A percentile compares a stretch with the other conserved stretches of the same genome.
Conservation (phyloP, 169 alveolate species). For the Plasmodium vivax region DNA sequence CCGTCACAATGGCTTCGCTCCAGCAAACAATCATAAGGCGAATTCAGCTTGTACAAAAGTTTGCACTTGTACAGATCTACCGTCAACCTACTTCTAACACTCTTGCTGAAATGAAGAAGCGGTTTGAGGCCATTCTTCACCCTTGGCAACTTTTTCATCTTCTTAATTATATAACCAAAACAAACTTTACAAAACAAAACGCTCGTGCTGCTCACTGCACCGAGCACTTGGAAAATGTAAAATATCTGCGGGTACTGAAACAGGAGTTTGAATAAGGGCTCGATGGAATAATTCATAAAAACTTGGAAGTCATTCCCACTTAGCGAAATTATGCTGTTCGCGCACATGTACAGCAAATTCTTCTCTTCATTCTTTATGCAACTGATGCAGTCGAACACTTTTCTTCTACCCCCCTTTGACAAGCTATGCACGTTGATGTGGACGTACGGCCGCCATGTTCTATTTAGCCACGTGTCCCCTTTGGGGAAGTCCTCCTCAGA, state of each 20-base stretch:
- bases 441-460: background rate
- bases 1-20: background rate
- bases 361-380: conserved; percentile 40
- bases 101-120: conserved; percentile 12
- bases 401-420: conserved; percentile 9
- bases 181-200: conserved; percentile 40
- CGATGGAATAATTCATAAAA: conserved; percentile 52
- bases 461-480: background rate
- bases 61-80: background rate
- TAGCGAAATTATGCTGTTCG: conserved; percentile 25
- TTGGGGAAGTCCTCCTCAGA: background rate
- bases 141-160: conserved; percentile 6
- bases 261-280: conserved; percentile 50
- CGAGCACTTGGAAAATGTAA: conserved; percentile 52
- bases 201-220: conserved; percentile 52
- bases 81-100: conserved; percentile 1
- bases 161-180: conserved; percentile 46
- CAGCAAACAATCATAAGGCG: conserved; percentile 41
- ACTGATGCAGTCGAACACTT: conserved; percentile 10
- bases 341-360: conserved; percentile 49
- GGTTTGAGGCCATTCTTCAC: conserved; percentile 49
- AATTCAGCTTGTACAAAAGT: conserved; percentile 24
- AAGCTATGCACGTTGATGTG: background rate
- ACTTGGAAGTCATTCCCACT: conserved; percentile 29
- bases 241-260: conserved; percentile 69